phyloP scores from a whole-genome alignment of 129 eudicot species.

The Escallonia rubra region DNA sequence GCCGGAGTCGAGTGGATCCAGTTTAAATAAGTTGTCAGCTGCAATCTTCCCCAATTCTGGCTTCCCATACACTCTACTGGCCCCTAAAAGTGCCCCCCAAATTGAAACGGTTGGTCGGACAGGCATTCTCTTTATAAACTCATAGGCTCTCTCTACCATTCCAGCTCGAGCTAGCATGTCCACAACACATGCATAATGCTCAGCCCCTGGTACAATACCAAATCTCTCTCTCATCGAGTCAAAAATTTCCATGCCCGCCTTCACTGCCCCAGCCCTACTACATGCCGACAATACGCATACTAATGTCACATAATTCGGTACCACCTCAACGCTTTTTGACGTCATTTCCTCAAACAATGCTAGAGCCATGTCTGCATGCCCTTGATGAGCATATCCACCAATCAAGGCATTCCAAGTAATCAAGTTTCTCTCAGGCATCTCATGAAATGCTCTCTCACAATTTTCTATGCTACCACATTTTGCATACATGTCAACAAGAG shows the following conservation, averaged over 20 bases:
- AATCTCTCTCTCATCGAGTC: slow-evolving; percentile 54
- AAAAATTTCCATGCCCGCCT: slow-evolving; percentile 53
- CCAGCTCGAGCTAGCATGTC: slow-evolving; percentile 87
- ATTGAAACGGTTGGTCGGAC: slow-evolving; percentile 54
- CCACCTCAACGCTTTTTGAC: slow-evolving; percentile 12
- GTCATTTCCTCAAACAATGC: slow-evolving; percentile 53
- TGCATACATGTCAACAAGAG: slow-evolving; percentile 90
- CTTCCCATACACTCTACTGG: slow-evolving; percentile 66
- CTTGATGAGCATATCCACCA: slow-evolving; percentile 74
- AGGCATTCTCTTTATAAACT: slow-evolving; percentile 51
- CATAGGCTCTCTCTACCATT: slow-evolving; percentile 64
- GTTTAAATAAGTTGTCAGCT: slow-evolving; percentile 65
- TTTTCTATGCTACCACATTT: slow-evolving; percentile 74
- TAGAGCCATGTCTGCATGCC: slow-evolving; percentile 59
- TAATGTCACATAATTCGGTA: slow-evolving; percentile 73
- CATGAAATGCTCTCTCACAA: slow-evolving; percentile 52
- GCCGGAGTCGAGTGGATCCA: slow-evolving; percentile 81
- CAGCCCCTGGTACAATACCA: slow-evolving; percentile 60
- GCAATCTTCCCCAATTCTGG: slow-evolving; percentile 70
- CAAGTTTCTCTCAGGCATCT: slow-evolving; percentile 44
- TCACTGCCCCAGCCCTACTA: slow-evolving; percentile 69
- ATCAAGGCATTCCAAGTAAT: slow-evolving; percentile 73
- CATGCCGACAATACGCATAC: slow-evolving; percentile 74
- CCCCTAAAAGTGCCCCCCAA: slow-evolving; percentile 83
- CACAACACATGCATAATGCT: slow-evolving; percentile 79